phyloP scores from a whole-genome alignment of 2,329 filamentous ascomycete genomes.

The Aspergillus intermedius region DNA sequence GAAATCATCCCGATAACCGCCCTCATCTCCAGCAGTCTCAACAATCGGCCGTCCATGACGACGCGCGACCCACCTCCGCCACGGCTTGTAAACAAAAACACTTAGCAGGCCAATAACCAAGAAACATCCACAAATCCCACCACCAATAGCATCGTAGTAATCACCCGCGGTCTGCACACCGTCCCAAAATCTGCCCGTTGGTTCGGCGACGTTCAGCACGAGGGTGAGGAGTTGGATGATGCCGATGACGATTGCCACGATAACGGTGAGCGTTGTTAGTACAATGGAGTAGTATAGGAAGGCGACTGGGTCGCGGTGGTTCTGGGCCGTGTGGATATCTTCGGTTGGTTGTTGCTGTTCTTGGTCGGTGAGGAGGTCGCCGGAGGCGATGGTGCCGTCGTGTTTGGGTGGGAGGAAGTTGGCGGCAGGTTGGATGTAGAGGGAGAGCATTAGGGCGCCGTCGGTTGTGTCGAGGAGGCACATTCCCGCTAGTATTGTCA shows the following conservation, averaged over 20 bases:
- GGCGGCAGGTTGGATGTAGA: constrained; percentile 61
- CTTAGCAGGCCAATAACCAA: constrained; percentile 68
- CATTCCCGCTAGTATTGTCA: constrained; percentile 64
- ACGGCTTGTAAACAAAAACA: constrained; percentile 69
- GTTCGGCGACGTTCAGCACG: constrained; percentile 66
- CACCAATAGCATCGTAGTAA: constrained; percentile 79
- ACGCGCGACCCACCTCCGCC: constrained; percentile 57
- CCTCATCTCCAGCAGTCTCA: constrained; percentile 13
- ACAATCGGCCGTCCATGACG: constrained; percentile 13
- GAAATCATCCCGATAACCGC: constrained; percentile 16
- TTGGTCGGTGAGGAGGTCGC: constrained; percentile 9
- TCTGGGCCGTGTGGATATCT: constrained; percentile 6
- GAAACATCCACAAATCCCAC: constrained; percentile 78
- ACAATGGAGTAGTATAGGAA: constrained; percentile 92
- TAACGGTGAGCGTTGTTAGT: constrained; percentile 72
- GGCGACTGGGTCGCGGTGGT: constrained; percentile 73
- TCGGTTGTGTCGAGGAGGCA: constrained; percentile 89
- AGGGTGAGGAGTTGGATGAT: constrained; percentile 76
- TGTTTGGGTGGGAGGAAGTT: constrained; percentile 32
- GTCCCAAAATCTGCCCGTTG: constrained; percentile 79
- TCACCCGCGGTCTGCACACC: constrained; percentile 71
- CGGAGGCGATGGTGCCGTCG: constrained; percentile 12
- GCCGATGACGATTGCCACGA: constrained; percentile 80
- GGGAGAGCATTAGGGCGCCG: constrained; percentile 87
- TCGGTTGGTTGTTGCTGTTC: constrained; percentile 14